Evolutionary conservation across 108 stramenopile genomes (phyloP), one percentile per base, ranked within the genome.

Genomic region (Stephanodiscus triporus): DNA sequence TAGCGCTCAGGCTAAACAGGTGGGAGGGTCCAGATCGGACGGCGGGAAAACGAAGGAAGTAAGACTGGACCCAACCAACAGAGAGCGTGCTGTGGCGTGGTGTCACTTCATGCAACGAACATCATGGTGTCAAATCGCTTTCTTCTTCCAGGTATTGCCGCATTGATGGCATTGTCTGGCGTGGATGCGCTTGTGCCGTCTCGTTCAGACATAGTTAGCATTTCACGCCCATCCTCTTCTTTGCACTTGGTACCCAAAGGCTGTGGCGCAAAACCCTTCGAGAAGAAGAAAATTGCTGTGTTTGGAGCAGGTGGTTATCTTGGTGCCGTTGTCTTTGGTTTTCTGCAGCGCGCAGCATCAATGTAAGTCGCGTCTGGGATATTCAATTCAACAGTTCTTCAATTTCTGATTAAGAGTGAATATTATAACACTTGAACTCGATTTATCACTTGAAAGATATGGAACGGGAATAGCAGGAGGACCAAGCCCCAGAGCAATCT

Each of bases 261-360:
- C 63, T 86, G 82, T 37, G 89, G 85, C n/a, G 85, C 89, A 0
- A 80, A 69, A 38, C 89, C 89, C 1, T 83, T 78, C 26, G 85
- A 85, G 8, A 90, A 88, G 63, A 83, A 91, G 63, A 87, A 88
- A 70, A 78, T 93, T 43, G 88, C 83, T 7, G 87, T 93, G 6
- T 84, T 93, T 69, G 92, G 92, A 11, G 79, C 82, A 6, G 92
- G 92, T 30, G 92, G 92, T 22, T 89, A 87, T 62, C 75, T 91
- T 48, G 92, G 90, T 56, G 81, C 84, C 23, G 58, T 78, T 51
- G 63, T 82, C 24, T 93, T 84, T 80, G 92, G 92, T 1, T 93
- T 91, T 76, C 66, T 91, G 16, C 92, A 93, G 66, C 84, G 92
- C 13, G 89, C 88, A 43, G 73, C 84, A 16, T 72, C 78, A 7